Conservation (phyloP, 768 basidiomycete genomes). For the Mycena indigotica region DNA sequence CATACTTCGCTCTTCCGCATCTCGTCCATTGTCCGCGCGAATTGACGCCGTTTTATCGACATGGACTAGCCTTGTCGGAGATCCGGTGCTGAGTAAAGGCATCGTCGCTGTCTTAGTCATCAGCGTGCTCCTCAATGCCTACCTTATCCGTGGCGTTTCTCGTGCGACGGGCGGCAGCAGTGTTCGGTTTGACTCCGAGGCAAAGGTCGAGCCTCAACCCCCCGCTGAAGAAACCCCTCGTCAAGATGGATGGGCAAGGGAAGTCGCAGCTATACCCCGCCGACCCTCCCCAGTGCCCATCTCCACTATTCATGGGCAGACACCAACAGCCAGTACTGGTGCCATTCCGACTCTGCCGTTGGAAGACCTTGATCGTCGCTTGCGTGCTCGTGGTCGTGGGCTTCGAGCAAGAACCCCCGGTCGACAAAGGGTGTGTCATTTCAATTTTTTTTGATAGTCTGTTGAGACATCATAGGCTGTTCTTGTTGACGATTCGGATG, state of each 20-base stretch:
- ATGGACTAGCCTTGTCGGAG: slow-evolving; percentile 91
- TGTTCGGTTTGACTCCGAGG: slow-evolving; percentile 30
- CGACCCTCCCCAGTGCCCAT: slow-evolving; percentile 3
- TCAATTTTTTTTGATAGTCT: not conserved
- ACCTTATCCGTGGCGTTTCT: slow-evolving; percentile 84
- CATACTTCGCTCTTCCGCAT: slow-evolving; percentile 5
- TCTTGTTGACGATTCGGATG: not conserved
- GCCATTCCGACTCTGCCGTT: slow-evolving; percentile 49
- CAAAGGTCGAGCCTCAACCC: not conserved
- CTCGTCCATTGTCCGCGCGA: not conserved
- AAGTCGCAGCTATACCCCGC: not conserved
- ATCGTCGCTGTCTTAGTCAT: slow-evolving; percentile 87
- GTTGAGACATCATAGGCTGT: not conserved
- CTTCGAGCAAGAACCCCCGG: slow-evolving; percentile 10
- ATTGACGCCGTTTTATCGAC: slow-evolving; percentile 21
- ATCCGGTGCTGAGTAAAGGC: slow-evolving; percentile 93
- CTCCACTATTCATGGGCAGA: slow-evolving; percentile 14
- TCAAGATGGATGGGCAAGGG: slow-evolving; percentile 19
- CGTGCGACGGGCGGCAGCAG: slow-evolving; percentile 22
- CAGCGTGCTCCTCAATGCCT: slow-evolving; percentile 89
- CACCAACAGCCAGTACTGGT: slow-evolving; percentile 9
- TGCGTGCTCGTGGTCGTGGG: slow-evolving; percentile 38
- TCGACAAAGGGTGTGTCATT: not conserved
- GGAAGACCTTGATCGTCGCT: slow-evolving; percentile 56
- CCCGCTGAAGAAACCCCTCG: not conserved